phyloP scores from a whole-genome alignment of 1,139 yeast species.

The Kodamaea suecica region DNA sequence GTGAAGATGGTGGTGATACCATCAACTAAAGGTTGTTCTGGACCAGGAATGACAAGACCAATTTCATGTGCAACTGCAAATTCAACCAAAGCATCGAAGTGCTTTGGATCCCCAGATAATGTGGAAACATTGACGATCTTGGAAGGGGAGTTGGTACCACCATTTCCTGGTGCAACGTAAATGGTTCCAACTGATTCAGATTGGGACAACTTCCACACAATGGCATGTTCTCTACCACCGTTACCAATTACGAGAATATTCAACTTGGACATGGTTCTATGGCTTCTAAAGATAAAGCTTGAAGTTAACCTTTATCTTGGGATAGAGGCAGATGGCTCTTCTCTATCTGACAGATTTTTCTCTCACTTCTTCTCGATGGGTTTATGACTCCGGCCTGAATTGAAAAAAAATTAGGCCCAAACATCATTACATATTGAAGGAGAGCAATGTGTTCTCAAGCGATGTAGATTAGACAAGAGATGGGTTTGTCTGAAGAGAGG shows the following conservation, averaged over 20 bases:
- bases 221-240: slow-evolving; percentile 99
- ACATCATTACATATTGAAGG: too few species aligned
- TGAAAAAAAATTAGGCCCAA: too few species aligned
- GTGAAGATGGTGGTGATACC: slow-evolving; percentile 75
- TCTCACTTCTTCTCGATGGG: too few species aligned
- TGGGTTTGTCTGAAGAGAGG: too few species aligned
- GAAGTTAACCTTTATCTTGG: too few species aligned
- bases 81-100: slow-evolving; percentile 54
- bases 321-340: too few species aligned
- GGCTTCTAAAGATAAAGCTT: too few species aligned
- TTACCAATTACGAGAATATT: slow-evolving; percentile 88
- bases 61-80: slow-evolving; percentile 71
- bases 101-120: slow-evolving; percentile 57
- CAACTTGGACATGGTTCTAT: slow-evolving; percentile 32
- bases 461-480: too few species aligned
- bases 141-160: slow-evolving; percentile 62
- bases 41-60: slow-evolving; percentile 89
- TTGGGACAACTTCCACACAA: slow-evolving; percentile 87
- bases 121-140: slow-evolving; percentile 73
- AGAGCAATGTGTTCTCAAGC: too few species aligned
- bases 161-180: slow-evolving; percentile 96
- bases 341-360: too few species aligned
- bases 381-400: too few species aligned
- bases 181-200: slow-evolving; percentile 69
- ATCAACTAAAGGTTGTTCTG: slow-evolving; percentile 98